Conservation (phyloP, 768 basidiomycete species). For the Baorangia bicolor region DNA sequence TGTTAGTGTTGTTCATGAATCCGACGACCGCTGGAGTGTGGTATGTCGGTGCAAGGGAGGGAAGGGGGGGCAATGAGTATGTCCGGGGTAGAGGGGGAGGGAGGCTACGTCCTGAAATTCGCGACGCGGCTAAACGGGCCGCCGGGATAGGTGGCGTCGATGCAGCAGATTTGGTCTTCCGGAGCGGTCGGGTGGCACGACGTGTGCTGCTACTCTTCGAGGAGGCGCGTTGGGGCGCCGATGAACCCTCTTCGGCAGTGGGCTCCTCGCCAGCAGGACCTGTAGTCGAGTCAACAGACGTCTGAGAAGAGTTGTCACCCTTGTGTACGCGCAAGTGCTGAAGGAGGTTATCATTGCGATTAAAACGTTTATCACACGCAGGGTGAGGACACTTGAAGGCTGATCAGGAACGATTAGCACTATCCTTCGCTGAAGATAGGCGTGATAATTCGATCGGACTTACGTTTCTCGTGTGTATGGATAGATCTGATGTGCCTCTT, state of each 20-base stretch:
- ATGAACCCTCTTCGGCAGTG: conserved; percentile 18
- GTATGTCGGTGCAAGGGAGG: conserved; percentile 29
- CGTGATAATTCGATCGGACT: conserved; percentile 33
- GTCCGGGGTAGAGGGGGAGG: conserved; percentile 34
- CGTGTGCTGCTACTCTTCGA: conserved; percentile 23
- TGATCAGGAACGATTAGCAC: conserved; percentile 36
- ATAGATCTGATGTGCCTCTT: conserved; percentile 75
- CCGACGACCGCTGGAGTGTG: conserved; percentile 25
- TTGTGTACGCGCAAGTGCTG: conserved; percentile 77
- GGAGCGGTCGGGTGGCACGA: conserved; percentile 32
- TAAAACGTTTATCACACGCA: conserved; percentile 70
- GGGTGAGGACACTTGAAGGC: conserved; percentile 72
- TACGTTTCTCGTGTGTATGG: conserved; percentile 77
- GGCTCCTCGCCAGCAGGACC: conserved; percentile 28
- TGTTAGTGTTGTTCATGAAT: conserved; percentile 37
- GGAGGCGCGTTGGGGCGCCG: conserved; percentile 24
- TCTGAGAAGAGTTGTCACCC: conserved; percentile 36
- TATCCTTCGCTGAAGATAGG: conserved; percentile 14
- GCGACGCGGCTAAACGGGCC: conserved; percentile 35
- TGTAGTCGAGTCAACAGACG: conserved; percentile 30
- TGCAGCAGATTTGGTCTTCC: conserved; percentile 36
- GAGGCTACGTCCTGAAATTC: conserved; percentile 29
- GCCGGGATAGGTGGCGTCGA: conserved; percentile 35
- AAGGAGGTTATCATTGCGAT: conserved; percentile 76
- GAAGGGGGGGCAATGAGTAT: conserved; percentile 33